Percentiles rank a stretch among this genome's conserved stretches.
Evolutionary conservation across 805 yeast species (phyloP).

Genomic region (Teunomyces atbi): DNA sequence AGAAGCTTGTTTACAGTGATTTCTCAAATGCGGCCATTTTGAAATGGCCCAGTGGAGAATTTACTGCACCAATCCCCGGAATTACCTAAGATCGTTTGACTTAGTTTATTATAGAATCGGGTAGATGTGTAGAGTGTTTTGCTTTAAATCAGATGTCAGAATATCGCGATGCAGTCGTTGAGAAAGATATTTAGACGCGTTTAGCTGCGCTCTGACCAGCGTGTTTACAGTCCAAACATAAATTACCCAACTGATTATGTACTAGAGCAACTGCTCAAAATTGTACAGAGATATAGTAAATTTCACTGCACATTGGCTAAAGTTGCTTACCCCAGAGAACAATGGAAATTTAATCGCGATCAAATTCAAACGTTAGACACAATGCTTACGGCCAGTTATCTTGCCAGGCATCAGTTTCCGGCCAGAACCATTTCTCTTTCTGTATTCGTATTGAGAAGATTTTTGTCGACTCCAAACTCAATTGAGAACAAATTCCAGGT

Average conservation of each 20-base stretch:
- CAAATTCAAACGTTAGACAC: not conserved
- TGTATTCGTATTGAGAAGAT: not conserved
- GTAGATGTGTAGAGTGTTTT: not conserved
- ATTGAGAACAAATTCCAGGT: conserved; percentile 7
- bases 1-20: conserved; percentile 47
- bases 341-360: too few relatives aligned
- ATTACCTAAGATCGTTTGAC: conserved; percentile 32
- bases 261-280: too few relatives aligned
- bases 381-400: not conserved
- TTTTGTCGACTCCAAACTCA: not conserved
- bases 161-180: not conserved
- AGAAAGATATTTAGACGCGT: too few relatives aligned
- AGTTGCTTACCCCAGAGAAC: not conserved
- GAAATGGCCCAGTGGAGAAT: conserved; percentile 59
- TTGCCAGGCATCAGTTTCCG: not conserved
- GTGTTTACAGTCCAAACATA: too few relatives aligned
- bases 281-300: too few relatives aligned
- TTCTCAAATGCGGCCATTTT: conserved; percentile 63
- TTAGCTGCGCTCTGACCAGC: too few relatives aligned
- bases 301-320: not conserved
- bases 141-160: not conserved
- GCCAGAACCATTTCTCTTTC: conserved; percentile 1
- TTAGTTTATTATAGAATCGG: not conserved
- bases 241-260: too few relatives aligned
- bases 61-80: conserved; percentile 52